Evolutionary conservation across 1,284 basidiomycete genomes (phyloP).

Genomic region (Puccinia polysora): DNA sequence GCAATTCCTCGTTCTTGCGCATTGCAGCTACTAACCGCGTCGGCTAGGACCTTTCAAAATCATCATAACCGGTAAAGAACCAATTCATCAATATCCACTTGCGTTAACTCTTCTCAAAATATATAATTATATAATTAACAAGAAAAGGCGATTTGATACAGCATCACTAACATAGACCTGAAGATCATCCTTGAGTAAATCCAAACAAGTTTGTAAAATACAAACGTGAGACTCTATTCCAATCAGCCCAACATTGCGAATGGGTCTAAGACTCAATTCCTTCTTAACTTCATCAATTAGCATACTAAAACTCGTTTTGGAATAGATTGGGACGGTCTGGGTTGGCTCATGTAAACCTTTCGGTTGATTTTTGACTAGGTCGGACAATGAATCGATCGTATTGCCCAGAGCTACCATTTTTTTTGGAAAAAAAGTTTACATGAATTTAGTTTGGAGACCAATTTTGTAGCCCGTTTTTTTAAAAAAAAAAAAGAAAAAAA

Average conservation of each 20-base stretch:
- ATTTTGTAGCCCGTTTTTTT: conserved; percentile 1
- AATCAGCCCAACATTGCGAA: conserved; percentile 4
- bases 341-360: background rate
- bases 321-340: background rate
- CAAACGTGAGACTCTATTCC: conserved; percentile 50
- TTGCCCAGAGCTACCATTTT: conserved; percentile 44
- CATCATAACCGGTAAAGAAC: too few species aligned
- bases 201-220: conserved; percentile 50
- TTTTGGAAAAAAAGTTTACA: conserved; percentile 44
- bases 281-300: conserved; percentile 47
- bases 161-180: conserved; percentile 46
- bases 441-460: background rate
- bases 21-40: conserved; percentile 51
- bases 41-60: conserved; percentile 49
- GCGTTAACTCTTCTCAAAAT: too few species aligned
- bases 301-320: conserved; percentile 51
- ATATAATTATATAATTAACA: too few species aligned
- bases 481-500: too few species aligned
- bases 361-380: background rate
- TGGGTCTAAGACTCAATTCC: conserved; percentile 45
- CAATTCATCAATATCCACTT: too few species aligned
- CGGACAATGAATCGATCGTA: conserved; percentile 26
- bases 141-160: too few species aligned
- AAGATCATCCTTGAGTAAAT: conserved; percentile 48
- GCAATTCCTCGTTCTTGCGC: conserved; percentile 48